Base-by-base conservation (phyloP, 768 basidiomycete species). In the Amanita molliuscula region DNA sequence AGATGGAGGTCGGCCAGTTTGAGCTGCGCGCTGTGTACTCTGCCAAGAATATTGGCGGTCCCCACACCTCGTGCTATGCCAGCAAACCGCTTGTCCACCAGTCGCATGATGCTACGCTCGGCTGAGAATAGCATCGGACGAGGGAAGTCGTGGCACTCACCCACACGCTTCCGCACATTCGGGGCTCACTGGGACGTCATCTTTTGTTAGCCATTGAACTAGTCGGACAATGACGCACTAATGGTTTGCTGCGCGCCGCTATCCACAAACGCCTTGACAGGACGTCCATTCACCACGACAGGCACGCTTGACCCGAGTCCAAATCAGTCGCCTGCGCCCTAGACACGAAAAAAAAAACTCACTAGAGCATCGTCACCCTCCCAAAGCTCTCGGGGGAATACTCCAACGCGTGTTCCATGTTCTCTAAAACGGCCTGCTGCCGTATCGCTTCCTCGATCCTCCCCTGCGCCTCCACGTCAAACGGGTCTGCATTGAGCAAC, bases 171-270 rank as follows among this genome's bases (percentile, higher is more conserved):
- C 92, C 16, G 94, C 94, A 57, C 84, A 88, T 53, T 88, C 88
- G 0, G 94, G 92, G 55, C 84, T 92, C 80, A 95, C 92, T 94
- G 50, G 36, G 8, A 52, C 6, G 42, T 40, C 20, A 29, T 16
- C 33, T 7, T 7, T 28, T 13, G 36, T 34, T 26, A 52, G 15
- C 7, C 50, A 48, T 21, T 47, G 35, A 52, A 45, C 36, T 11
- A 50, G 48, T 43, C 45, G 2, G 55, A 3, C n/a, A 34, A 29
- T 29, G 28, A 69, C 84, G 59, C 59, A 94, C 94, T 97, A 69
- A 97, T 97, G 1, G 95, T 99, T 54, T 81, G 81, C 60, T 99
- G 96, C 9, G 96, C 96, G 36, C 95, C 96, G 55, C 92, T 96
- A 63, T 99, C 96, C 37, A 99, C 96, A 58, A 99, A 99, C 0